Percentiles rank a stretch among this genome's conserved stretches.
These are phyloP conservation scores for Suillus decipiens DNA, from an alignment of 768 basidiomycete species.

Conservation along the genomic window DNA sequence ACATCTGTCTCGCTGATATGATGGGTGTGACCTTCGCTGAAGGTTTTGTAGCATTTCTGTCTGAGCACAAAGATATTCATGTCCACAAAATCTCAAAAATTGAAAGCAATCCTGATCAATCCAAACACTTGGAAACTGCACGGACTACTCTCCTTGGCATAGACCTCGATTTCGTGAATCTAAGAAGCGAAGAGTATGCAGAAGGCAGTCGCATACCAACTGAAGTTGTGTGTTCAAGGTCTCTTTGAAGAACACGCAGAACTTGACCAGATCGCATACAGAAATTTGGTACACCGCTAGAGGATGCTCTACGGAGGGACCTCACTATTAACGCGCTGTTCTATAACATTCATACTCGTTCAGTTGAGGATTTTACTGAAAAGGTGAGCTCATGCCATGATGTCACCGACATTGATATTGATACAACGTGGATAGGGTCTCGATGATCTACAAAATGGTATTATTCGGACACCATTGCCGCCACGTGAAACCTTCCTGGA, in stretches of 20 bases:
- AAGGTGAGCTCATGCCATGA: conserved; percentile 46
- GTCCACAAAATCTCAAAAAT: conserved; percentile 72
- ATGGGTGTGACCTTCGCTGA: conserved; percentile 91
- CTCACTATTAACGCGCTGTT: conserved; percentile 95
- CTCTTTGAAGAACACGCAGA: not conserved
- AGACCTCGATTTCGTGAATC: conserved; percentile 92
- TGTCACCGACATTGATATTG: conserved; percentile 11
- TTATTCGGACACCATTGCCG: conserved; percentile 86
- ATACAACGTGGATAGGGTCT: conserved; percentile 59
- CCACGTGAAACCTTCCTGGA: conserved; percentile 89
- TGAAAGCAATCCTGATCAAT: conserved; percentile 93
- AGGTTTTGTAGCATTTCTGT: conserved; percentile 62
- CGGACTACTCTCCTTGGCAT: conserved; percentile 76
- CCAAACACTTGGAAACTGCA: conserved; percentile 97
- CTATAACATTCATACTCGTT: conserved; percentile 87
- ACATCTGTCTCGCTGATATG: conserved; percentile 85
- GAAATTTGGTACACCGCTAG: conserved; percentile 88
- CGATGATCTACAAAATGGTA: conserved; percentile 73
- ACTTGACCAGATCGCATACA: conserved; percentile 33
- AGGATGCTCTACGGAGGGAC: conserved; percentile 91
- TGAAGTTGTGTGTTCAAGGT: conserved; percentile 61
- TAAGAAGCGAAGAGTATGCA: conserved; percentile 91
- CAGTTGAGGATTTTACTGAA: conserved; percentile 85
- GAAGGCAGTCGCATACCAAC: conserved; percentile 87
- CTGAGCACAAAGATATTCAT: conserved; percentile 31